These are phyloP conservation scores for Thalassiosira hispida DNA, from an alignment of 352 stramenopile species.

Conservation along the genomic window DNA sequence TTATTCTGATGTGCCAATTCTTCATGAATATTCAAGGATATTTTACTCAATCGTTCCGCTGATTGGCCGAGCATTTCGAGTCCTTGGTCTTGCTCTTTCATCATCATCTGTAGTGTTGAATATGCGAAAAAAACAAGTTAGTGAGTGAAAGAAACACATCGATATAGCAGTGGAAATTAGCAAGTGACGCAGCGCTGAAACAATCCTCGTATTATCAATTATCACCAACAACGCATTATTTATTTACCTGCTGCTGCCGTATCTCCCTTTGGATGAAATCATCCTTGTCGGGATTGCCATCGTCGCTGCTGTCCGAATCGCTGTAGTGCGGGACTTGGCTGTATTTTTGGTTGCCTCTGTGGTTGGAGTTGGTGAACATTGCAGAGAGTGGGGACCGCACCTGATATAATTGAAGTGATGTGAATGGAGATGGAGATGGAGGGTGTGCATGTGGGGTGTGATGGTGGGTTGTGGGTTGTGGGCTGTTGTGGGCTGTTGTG, in stretches of 20 bases:
- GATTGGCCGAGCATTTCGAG: constrained; percentile 74
- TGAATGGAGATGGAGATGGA: too few relatives aligned
- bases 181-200: too few relatives aligned
- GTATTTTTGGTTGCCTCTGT: neutral
- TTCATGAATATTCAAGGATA: constrained; percentile 76
- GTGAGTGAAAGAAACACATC: neutral
- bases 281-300: constrained; percentile 16
- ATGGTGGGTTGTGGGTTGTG: too few relatives aligned
- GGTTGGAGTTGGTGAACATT: neutral
- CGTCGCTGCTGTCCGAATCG: neutral
- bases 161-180: too few relatives aligned
- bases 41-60: constrained; percentile 69
- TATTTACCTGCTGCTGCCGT: constrained; percentile 57
- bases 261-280: constrained; percentile 59
- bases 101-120: constrained; percentile 45
- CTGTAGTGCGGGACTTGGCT: neutral
- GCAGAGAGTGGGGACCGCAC: too few relatives aligned
- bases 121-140: neutral
- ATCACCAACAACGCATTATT: neutral
- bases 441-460: too few relatives aligned
- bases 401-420: too few relatives aligned
- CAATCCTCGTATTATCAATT: too few relatives aligned
- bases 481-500: too few relatives aligned
- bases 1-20: constrained; percentile 80
- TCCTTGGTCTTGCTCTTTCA: constrained; percentile 77